phyloP scores from a whole-genome alignment of 2,329 filamentous ascomycete genomes.

The Cladosporium sp. region DNA sequence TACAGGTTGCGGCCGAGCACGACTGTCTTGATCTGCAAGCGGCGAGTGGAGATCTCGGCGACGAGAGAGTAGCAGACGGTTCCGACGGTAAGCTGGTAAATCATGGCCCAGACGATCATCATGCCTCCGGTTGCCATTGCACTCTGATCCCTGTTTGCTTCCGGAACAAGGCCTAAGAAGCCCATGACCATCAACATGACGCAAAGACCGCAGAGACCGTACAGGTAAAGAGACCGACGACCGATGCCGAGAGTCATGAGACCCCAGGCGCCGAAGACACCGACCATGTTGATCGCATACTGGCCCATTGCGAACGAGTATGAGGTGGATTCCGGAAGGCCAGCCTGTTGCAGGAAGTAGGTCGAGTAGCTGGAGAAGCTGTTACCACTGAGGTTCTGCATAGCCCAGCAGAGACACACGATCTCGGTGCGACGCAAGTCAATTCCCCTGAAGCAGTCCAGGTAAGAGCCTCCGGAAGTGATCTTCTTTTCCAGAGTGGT shows the following conservation, averaged over 20 bases:
- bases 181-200: conserved; percentile 75
- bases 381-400: conserved; percentile 43
- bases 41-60: conserved; percentile 74
- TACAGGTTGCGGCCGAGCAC: conserved; percentile 72
- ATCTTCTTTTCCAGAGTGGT: conserved; percentile 73
- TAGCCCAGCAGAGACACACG: conserved; percentile 48
- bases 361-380: conserved; percentile 43
- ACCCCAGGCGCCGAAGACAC: conserved; percentile 74
- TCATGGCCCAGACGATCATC: conserved; percentile 75
- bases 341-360: conserved; percentile 45
- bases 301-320: conserved; percentile 50
- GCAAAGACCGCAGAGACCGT: conserved; percentile 66
- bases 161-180: conserved; percentile 69
- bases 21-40: conserved; percentile 85
- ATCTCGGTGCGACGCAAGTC: conserved; percentile 76
- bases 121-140: conserved; percentile 74
- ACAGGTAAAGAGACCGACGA: conserved; percentile 68
- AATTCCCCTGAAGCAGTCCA: conserved; percentile 76
- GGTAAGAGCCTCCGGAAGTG: conserved; percentile 65
- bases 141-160: conserved; percentile 50
- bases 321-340: conserved; percentile 35
- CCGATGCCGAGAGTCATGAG: conserved; percentile 71
- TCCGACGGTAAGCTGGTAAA: conserved; percentile 81
- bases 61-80: conserved; percentile 88
- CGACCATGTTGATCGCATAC: conserved; percentile 65